Evolutionary conservation across 805 yeast species (phyloP), one percentile per base, ranked within the genome.

Genomic region (Blastobotrys attinorum): DNA sequence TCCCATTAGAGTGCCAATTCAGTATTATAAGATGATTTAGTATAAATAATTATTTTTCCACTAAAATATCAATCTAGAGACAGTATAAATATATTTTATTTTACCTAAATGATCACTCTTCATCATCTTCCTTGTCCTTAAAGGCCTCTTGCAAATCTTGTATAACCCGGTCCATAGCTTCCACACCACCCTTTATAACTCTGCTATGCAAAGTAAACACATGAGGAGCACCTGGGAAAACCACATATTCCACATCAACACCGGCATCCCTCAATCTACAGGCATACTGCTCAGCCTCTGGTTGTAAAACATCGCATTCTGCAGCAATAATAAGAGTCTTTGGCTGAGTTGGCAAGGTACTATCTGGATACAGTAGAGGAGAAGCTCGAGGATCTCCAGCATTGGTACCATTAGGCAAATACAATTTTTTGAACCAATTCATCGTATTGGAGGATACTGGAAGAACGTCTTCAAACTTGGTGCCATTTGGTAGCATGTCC

Each of bases 371-470:
- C 47, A 64, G 66, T 21, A 69, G 43, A 2, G 76, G 75, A 27
- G 72, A 66, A 1, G 74, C 62, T 49, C 60, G 62, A 1, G 68
- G 69, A 39, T 57, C 55, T 13, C 45, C 49, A 43, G 50, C 47
- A 20, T 54, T 55, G n/a, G 53, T 53, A 17, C 49, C 54, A 46
- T 64, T 56, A 3, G 72, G 73, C 39, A 69, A 59, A 47, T 69
- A 71, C 11, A 65, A 48, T 31, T 61, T 51, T 48, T 72, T 52
- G 48, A 67, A 71, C 75, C 75, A 71, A 40, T 66, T 44, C 72
- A 70, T 69, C 52, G 69, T 68, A 15, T 59, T 62, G 4, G 71
- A 70, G 1, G 75, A 61, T 4, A 71, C 69, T 1, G 75, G 72
- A 27, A 71, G 61, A 43, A 69, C 75, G 0, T 74, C 49, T 22